Evolutionary conservation across 2,329 filamentous ascomycete species (phyloP).

Genomic region (Akanthomyces dipterigenus): DNA sequence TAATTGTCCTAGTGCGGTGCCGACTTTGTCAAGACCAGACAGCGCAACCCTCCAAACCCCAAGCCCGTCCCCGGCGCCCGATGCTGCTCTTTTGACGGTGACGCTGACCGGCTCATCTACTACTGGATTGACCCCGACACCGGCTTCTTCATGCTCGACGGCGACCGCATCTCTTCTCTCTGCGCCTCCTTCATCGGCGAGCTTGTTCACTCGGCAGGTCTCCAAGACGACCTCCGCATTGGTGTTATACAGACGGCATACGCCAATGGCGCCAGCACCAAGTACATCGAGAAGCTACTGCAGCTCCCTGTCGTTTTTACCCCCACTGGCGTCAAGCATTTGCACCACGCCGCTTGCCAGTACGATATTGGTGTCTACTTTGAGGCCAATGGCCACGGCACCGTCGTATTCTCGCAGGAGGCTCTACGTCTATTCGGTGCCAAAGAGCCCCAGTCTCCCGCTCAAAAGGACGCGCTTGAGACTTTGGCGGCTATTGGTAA

Average conservation of each 20-base stretch:
- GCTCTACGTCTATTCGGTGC: constrained; percentile 73
- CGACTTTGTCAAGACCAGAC: constrained; percentile 95
- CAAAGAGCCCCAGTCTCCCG: constrained; percentile 80
- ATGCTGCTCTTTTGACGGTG: constrained; percentile 87
- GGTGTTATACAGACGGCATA: constrained; percentile 97
- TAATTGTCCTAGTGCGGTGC: constrained; percentile 66
- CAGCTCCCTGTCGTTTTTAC: constrained; percentile 89
- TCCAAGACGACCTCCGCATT: constrained; percentile 76
- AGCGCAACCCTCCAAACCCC: constrained; percentile 77
- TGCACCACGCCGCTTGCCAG: constrained; percentile 92
- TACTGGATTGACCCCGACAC: constrained; percentile 81
- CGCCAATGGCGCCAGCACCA: constrained; percentile 90
- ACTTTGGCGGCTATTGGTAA: constrained; percentile 77
- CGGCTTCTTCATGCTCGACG: constrained; percentile 87
- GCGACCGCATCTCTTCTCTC: constrained; percentile 92
- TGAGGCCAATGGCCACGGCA: constrained; percentile 96
- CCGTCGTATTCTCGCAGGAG: constrained; percentile 84
- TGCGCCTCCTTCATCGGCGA: constrained; percentile 91
- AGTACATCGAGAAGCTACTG: constrained; percentile 82
- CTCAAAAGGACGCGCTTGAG: constrained; percentile 82
- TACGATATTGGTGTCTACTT: constrained; percentile 98
- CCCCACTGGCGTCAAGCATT: constrained; percentile 91
- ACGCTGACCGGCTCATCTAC: constrained; percentile 92
- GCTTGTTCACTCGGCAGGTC: constrained; percentile 70
- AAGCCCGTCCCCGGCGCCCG: constrained; percentile 70